phyloP scores from a whole-genome alignment of 805 yeast species.

The Wickerhamiella sergipiensis region DNA sequence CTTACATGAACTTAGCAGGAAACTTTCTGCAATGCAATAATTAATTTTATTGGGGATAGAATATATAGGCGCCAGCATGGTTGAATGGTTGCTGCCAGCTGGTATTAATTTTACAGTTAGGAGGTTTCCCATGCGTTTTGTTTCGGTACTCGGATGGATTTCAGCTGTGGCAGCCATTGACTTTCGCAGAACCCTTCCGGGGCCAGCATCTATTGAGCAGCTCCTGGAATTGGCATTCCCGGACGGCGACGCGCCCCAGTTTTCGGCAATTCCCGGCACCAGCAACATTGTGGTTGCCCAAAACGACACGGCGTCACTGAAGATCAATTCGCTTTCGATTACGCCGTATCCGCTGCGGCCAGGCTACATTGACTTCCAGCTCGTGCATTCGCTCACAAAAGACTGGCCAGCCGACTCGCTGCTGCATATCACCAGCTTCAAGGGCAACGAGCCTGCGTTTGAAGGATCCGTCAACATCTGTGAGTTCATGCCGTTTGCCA shows the following conservation, averaged over 20 bases:
- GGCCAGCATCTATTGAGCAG: conserved; percentile 8
- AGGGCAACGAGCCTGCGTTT: conserved; percentile 9
- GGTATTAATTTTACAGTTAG: neutral
- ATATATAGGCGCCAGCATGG: neutral
- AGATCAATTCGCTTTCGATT: conserved; percentile 14
- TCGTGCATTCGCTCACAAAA: conserved; percentile 14
- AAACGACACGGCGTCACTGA: conserved; percentile 17
- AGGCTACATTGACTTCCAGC: conserved; percentile 17
- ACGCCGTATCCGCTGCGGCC: conserved; percentile 20
- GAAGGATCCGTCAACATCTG: conserved; percentile 19
- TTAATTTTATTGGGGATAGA: neutral
- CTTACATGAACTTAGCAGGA: neutral
- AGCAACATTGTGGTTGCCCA: conserved; percentile 13
- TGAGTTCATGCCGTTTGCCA: conserved; percentile 17
- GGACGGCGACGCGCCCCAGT: conserved; percentile 9
- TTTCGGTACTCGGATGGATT: neutral
- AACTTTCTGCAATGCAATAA: neutral
- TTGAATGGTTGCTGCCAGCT: neutral
- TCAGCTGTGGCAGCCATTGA: neutral
- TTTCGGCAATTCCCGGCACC: conserved; percentile 5
- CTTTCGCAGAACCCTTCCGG: neutral
- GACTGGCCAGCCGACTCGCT: conserved; percentile 16
- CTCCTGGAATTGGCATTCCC: conserved; percentile 10
- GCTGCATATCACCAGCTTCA: conserved; percentile 15
- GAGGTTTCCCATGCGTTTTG: neutral